Percentiles rank a stretch among this genome's conserved stretches.
These are phyloP conservation scores for Penicillium sp. DNA, from an alignment of 2,329 filamentous ascomycete genomes.

Conservation along the genomic window DNA sequence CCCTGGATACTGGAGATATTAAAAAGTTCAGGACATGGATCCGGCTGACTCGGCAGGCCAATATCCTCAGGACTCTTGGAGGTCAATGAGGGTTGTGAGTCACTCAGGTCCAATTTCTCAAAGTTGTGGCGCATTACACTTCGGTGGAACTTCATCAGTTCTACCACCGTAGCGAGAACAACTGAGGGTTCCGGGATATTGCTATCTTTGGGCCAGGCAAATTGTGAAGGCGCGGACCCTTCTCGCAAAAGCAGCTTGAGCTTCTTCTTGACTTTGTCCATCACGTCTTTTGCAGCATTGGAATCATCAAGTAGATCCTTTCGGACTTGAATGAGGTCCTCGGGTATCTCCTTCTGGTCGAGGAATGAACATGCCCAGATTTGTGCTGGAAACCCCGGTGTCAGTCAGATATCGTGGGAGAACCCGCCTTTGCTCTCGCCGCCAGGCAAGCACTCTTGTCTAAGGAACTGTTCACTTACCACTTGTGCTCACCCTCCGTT, in stretches of 20 bases:
- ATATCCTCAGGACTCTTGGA: conserved; percentile 13
- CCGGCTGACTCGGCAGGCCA: conserved; percentile 13
- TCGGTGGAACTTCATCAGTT: conserved; percentile 96
- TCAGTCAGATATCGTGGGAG: conserved; percentile 9
- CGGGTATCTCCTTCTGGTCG: conserved; percentile 77
- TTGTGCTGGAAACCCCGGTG: conserved; percentile 59
- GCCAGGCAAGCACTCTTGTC: neutral
- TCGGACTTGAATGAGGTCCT: conserved; percentile 83
- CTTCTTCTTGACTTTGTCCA: conserved; percentile 99
- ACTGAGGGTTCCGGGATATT: conserved; percentile 93
- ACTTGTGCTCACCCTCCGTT: conserved; percentile 89
- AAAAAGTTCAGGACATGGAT: conserved; percentile 42
- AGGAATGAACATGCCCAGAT: conserved; percentile 92
- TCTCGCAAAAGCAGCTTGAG: conserved; percentile 87
- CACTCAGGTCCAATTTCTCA: conserved; percentile 64
- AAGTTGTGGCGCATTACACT: conserved; percentile 95
- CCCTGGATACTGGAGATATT: conserved; percentile 72
- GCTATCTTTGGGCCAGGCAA: conserved; percentile 83
- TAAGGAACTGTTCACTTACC: conserved; percentile 36
- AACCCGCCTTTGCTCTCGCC: too few species aligned
- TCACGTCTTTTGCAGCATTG: conserved; percentile 97
- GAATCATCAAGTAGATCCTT: conserved; percentile 97
- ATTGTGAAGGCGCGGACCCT: conserved; percentile 91
- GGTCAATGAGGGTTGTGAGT: conserved; percentile 54
- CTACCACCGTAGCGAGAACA: conserved; percentile 86